Evolutionary conservation across 2,329 filamentous ascomycete genomes (phyloP), one percentile per base, ranked within the genome.

Genomic region (Trichoderma koningii): DNA sequence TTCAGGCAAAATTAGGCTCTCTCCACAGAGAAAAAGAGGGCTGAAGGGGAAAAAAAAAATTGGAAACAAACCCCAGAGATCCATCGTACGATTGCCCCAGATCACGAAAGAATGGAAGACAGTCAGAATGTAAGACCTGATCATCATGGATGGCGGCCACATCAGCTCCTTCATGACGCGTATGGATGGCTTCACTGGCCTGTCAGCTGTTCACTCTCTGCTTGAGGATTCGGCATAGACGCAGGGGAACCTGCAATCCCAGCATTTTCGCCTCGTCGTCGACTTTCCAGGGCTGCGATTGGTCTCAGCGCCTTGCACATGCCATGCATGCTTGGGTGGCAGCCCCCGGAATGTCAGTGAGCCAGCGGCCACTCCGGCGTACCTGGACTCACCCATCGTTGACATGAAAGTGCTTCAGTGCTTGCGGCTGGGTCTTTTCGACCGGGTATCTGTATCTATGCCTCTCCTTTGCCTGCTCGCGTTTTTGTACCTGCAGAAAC

Each of bases 321-420:
- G 55, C 42, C 50, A 55, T 63, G 55, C 59, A 45, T 55, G 41
- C 47, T 63, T 55, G 50, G 59, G 19, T 53, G 59, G 28, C 41
- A 28, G 26, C 60, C 50, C 50, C 56, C 9, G 51, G 38, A 30
- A 45, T 52, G n/a, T 48, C 48, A 52, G 38, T 26, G n/a, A 41
- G 51, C 50, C 44, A 45, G 59, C 59, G 47, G 59, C 59, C 30
- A 30, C 28, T 30, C 48, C 34, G 38, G 44, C 38, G 55, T 38
- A 3, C 12, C 34, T 14, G 10, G 5, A 3, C 14, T 5, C 9
- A 38, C 12, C 34, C 9, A 38, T 38, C 34, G 34, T 5, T 14
- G 9, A 10, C 9, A 9, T 34, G 30, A 10, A 10, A 3, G 2
- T 34, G 30, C 7, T 34, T 34, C 30, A 34, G 30, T 34, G 30